Conservation (phyloP, 1,139 yeast genomes). For the Entelexis paramagnoliae region DNA sequence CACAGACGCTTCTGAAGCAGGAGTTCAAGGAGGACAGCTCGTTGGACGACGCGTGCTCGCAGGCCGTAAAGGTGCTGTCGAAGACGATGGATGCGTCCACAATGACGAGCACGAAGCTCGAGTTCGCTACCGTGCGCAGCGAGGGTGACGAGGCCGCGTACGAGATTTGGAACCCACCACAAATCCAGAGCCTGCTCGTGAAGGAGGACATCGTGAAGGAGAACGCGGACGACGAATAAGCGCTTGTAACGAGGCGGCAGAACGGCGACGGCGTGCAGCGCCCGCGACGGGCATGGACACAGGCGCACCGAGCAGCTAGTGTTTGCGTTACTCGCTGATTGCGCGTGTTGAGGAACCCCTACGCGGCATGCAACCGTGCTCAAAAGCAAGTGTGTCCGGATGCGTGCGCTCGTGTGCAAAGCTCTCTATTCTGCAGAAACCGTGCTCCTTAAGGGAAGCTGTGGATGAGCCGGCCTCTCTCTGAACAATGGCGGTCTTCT, state of each 20-base stretch:
- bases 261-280: not conserved
- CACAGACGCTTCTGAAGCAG: constrained; percentile 89
- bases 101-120: constrained; percentile 77
- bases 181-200: constrained; percentile 63
- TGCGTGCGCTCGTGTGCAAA: too few relatives aligned
- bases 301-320: too few relatives aligned
- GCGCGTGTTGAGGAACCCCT: too few relatives aligned
- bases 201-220: constrained; percentile 43
- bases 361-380: too few relatives aligned
- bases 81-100: constrained; percentile 90
- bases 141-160: constrained; percentile 43
- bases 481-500: too few relatives aligned
- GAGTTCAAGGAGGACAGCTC: constrained; percentile 79
- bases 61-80: constrained; percentile 83
- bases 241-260: too few relatives aligned
- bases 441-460: too few relatives aligned
- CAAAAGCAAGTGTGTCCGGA: too few relatives aligned
- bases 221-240: constrained; percentile 3
- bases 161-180: constrained; percentile 69
- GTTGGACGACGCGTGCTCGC: constrained; percentile 69
- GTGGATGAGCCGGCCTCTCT: too few relatives aligned
- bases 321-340: not conserved
- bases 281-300: too few relatives aligned
- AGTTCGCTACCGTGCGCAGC: constrained; percentile 60
- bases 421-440: too few relatives aligned